Evolutionary conservation across 495 filamentous ascomycete species (phyloP), one percentile per base, ranked within the genome.

Genomic region (Daldinia loculata): DNA sequence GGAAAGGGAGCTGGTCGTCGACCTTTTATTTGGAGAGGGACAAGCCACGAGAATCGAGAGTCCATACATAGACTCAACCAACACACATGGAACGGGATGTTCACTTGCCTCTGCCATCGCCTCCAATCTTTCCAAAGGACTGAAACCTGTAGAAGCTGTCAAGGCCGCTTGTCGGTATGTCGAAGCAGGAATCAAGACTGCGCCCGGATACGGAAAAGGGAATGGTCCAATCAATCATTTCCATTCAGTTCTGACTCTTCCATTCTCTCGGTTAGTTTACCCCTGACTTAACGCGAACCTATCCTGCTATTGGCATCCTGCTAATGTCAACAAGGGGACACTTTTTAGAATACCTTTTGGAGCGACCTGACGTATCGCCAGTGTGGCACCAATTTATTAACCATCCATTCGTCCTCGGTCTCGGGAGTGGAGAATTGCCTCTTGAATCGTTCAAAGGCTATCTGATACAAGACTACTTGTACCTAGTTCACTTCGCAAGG

Each of bases 51-150:
- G 88, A 27, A 85, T 95, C 45, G 88, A 94, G 77, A 91, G 84
- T 8, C 83, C 83, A 2, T 97, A 89, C 74, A 79, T 91, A 24
- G 76, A 84, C 2, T 91, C 90, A 5, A 90, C 84, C 66, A 94
- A 95, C 69, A 99, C 95, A 2, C 95, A 99, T 79, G 95, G 95
- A 3, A 99, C 95, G 6, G 95, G 95, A 19, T 99, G 95, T 74
- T 95, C 93, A 14, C 87, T 99, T 60, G 95, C 95, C 58, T 97
- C 91, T 90, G 93, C 95, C 8, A 97, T 98, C 76, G 92, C 95
- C 11, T 93, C 89, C 17, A 94, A 96, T 70, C 81, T 98, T 17
- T 91, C 93, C 14, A 85, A 84, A 29, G 89, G 88, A 0, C 68
- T 83, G 55, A 77, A 81, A 34, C 77, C 94, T 38, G 76, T 84